Percentiles rank a stretch among this genome's conserved stretches.
phyloP scores from a whole-genome alignment of 345 rosid species.

The Eucalyptus camaldulensis region DNA sequence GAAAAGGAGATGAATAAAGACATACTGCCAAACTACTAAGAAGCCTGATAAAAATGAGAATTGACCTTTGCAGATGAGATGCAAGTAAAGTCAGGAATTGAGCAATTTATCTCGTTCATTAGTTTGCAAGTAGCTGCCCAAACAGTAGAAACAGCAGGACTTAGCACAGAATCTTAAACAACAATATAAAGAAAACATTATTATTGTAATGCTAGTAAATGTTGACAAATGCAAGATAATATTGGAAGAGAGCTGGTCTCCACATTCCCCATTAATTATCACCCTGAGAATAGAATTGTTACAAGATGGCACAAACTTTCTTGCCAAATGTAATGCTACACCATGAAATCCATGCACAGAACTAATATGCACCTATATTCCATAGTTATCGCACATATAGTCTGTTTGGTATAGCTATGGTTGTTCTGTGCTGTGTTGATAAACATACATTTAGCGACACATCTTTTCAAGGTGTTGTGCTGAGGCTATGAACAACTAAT shows the following conservation, averaged over 20 bases:
- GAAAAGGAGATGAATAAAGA: not conserved
- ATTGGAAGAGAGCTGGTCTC: not conserved
- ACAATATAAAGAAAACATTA: not conserved
- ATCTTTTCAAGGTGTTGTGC: not conserved
- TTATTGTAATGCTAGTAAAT: not conserved
- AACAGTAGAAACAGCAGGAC: not conserved
- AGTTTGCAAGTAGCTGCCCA: conserved; percentile 78
- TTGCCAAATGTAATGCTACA: not conserved
- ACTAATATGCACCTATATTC: not conserved
- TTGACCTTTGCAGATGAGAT: conserved; percentile 81
- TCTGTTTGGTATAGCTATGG: not conserved
- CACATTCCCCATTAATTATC: not conserved
- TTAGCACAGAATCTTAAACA: not conserved
- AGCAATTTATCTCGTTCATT: conserved; percentile 64
- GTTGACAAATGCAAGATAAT: not conserved
- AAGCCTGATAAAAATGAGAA: conserved; percentile 1
- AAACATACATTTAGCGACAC: not conserved
- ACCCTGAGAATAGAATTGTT: not conserved
- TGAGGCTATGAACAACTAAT: not conserved
- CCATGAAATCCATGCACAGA: not conserved
- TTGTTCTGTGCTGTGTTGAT: not conserved
- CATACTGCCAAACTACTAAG: not conserved
- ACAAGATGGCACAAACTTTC: not conserved
- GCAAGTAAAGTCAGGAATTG: conserved; percentile 90
- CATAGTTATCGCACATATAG: not conserved